Evolutionary conservation across 108 stramenopile species (phyloP).

Genomic region (Discostella pseudostelligera): DNA sequence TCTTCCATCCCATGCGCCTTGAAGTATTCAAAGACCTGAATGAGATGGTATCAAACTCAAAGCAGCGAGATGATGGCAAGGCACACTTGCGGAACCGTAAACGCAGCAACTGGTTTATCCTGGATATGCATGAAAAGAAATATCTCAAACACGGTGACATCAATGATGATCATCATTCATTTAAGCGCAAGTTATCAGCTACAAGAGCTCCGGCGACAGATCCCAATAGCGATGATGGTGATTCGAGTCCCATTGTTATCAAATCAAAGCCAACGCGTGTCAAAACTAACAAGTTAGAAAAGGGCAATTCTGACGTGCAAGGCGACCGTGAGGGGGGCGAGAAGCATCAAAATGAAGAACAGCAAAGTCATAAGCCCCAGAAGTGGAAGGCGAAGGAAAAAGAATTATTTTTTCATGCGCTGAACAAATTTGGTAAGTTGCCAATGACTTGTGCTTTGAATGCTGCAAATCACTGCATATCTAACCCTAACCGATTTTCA

Average conservation of each 20-base stretch:
- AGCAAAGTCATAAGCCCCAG: slow-evolving; percentile 44
- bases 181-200: slow-evolving; percentile 20
- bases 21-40: slow-evolving; percentile 60
- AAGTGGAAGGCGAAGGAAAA: slow-evolving; percentile 83
- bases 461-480: neutral
- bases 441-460: slow-evolving; percentile 5
- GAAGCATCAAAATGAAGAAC: slow-evolving; percentile 19
- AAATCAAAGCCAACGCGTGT: neutral
- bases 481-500: neutral
- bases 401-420: slow-evolving; percentile 67
- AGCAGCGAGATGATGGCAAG: slow-evolving; percentile 33
- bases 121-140: slow-evolving; percentile 54
- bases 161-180: slow-evolving; percentile 35
- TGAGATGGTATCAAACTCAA: slow-evolving; percentile 30
- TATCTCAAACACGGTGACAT: slow-evolving; percentile 56
- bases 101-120: slow-evolving; percentile 52
- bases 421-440: slow-evolving; percentile 70
- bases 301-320: slow-evolving; percentile 6
- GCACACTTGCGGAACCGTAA: slow-evolving; percentile 33
- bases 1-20: slow-evolving; percentile 72
- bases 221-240: slow-evolving; percentile 6
- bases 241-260: neutral
- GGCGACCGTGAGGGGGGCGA: slow-evolving; percentile 12
- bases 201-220: neutral
- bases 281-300: slow-evolving; percentile 6